Conservation (phyloP, 2,329 filamentous ascomycete species). For the Penicillium brasilianum region DNA sequence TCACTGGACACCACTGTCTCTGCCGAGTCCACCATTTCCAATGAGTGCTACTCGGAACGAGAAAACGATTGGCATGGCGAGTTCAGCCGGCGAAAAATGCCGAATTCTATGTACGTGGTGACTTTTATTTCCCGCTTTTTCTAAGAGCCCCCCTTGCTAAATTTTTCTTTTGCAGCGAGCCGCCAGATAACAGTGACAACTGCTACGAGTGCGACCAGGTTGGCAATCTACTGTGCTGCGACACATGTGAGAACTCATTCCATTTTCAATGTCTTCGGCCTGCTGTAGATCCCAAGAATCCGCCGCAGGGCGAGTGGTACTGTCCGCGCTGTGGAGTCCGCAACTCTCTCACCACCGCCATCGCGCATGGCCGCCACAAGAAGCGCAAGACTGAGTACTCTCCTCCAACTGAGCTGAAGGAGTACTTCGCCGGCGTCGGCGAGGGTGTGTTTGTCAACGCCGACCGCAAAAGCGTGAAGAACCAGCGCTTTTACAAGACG, state of each 20-base stretch:
- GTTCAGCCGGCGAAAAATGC: constrained; percentile 19
- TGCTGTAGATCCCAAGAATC: constrained; percentile 66
- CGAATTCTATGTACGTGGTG: constrained; percentile 29
- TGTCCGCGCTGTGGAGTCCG: constrained; percentile 67
- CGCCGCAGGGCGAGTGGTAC: constrained; percentile 78
- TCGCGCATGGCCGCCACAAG: constrained; percentile 68
- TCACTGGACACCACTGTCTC: constrained; percentile 25
- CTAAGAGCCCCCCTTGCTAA: not conserved
- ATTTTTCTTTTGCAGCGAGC: constrained; percentile 22
- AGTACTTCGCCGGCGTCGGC: constrained; percentile 80
- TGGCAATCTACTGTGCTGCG: constrained; percentile 89
- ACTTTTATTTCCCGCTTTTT: not conserved
- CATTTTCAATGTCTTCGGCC: constrained; percentile 90
- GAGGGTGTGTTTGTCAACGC: constrained; percentile 76
- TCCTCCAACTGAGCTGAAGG: constrained; percentile 72
- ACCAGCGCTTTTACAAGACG: constrained; percentile 25
- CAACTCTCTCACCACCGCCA: constrained; percentile 66
- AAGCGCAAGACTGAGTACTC: constrained; percentile 71
- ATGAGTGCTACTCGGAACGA: constrained; percentile 23
- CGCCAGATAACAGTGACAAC: constrained; percentile 79
- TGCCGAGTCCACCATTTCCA: constrained; percentile 19
- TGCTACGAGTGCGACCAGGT: constrained; percentile 85
- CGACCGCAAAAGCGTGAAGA: constrained; percentile 20
- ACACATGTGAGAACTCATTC: constrained; percentile 87
- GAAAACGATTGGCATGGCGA: constrained; percentile 21